phyloP scores from a whole-genome alignment of 2,329 filamentous ascomycete species.

The Aspergillus latus region DNA sequence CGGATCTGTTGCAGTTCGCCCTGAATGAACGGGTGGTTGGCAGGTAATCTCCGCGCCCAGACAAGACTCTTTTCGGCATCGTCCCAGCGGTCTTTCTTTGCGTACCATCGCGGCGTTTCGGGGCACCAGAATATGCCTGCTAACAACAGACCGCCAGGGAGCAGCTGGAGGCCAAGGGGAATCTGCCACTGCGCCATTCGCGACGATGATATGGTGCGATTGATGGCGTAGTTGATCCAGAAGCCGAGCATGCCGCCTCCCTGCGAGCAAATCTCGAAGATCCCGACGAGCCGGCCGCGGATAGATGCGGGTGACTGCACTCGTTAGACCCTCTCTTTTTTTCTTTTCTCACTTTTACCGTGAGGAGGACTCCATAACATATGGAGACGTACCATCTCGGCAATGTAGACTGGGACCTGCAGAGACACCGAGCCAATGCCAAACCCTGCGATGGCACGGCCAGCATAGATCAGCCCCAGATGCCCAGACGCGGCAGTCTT shows the following conservation, averaged over 20 bases:
- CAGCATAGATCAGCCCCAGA: slow-evolving; percentile 10
- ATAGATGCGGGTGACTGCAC: slow-evolving; percentile 53
- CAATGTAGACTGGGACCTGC: slow-evolving; percentile 12
- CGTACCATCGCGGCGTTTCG: slow-evolving; percentile 66
- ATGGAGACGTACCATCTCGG: slow-evolving; percentile 26
- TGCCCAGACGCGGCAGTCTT: slow-evolving; percentile 8
- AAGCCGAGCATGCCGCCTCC: slow-evolving; percentile 39
- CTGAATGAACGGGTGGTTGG: slow-evolving; percentile 53
- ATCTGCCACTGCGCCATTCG: slow-evolving; percentile 55
- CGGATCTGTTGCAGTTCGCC: slow-evolving; percentile 9
- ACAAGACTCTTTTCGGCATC: slow-evolving; percentile 56
- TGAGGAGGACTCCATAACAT: slow-evolving; percentile 49
- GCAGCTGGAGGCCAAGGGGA: slow-evolving; percentile 49
- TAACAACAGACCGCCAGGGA: slow-evolving; percentile 62
- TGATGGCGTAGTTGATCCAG: slow-evolving; percentile 55
- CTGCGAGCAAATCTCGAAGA: slow-evolving; percentile 59
- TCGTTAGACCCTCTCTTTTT: not conserved
- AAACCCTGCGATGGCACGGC: slow-evolving; percentile 11
- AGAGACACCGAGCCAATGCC: slow-evolving; percentile 14
- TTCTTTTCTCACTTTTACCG: slow-evolving; percentile 38
- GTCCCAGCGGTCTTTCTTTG: slow-evolving; percentile 64
- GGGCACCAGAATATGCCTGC: slow-evolving; percentile 59
- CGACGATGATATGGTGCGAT: slow-evolving; percentile 33
- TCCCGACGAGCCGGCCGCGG: slow-evolving; percentile 58
- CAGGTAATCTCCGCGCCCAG: slow-evolving; percentile 54